phyloP scores from a whole-genome alignment of 31 red algal genomes.

The Asparagopsis taxiformis region DNA sequence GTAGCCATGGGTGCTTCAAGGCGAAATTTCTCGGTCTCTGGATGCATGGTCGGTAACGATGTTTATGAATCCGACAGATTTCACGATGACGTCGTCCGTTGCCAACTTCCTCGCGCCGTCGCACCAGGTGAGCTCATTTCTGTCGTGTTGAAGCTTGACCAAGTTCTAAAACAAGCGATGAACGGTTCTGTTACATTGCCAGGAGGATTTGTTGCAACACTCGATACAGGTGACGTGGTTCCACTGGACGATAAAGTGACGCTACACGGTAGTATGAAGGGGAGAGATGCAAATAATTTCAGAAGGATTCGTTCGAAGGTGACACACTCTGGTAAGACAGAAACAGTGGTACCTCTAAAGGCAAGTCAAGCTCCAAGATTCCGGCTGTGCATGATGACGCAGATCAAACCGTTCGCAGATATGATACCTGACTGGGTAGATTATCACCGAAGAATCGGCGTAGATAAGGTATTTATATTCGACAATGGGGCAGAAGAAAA shows the following conservation, averaged over 20 bases:
- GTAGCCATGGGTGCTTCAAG: constrained; percentile 31
- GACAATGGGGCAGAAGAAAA: constrained; percentile 41
- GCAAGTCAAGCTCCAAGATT: constrained; percentile 9
- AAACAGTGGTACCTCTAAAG: too few species aligned
- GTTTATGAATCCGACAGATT: constrained; percentile 9
- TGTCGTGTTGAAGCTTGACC: constrained; percentile 16
- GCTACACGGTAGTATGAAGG: not conserved
- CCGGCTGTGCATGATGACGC: constrained; percentile 37
- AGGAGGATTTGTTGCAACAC: constrained; percentile 4
- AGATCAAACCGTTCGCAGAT: constrained; percentile 20
- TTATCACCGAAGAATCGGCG: constrained; percentile 35
- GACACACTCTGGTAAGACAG: too few species aligned
- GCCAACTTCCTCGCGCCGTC: constrained; percentile 16
- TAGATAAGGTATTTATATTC: constrained; percentile 42
- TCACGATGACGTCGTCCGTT: constrained; percentile 12
- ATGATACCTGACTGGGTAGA: constrained; percentile 27
- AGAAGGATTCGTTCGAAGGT: constrained; percentile 4
- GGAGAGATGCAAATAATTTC: constrained; percentile 1
- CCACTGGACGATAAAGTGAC: not conserved
- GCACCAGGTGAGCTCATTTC: constrained; percentile 8
- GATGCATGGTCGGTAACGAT: constrained; percentile 35
- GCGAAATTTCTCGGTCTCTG: constrained; percentile 20
- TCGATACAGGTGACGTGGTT: constrained; percentile 22
- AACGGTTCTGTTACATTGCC: constrained; percentile 19
- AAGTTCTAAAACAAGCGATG: constrained; percentile 7